A percentile compares a stretch with the other conserved stretches of the same genome.
Conservation (phyloP, 2,329 filamentous ascomycete species). For the Pyricularia sp. region DNA sequence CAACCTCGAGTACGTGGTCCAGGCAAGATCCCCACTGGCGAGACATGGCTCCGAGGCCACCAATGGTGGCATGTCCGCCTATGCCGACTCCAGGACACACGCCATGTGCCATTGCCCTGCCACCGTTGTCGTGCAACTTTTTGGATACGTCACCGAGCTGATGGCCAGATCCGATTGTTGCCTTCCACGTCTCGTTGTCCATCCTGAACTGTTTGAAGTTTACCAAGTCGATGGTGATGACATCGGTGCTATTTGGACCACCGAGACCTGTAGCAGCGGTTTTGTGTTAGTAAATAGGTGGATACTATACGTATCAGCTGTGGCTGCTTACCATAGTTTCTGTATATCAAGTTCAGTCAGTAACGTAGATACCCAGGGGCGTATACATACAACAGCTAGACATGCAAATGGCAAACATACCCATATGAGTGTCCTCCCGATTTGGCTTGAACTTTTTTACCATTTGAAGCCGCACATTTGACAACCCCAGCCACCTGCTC, state of each 20-base stretch:
- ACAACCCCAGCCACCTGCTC: conserved; percentile 48
- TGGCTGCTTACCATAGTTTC: conserved; percentile 19
- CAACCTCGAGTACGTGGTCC: conserved; percentile 44
- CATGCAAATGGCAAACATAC: conserved; percentile 21
- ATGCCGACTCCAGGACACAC: conserved; percentile 50
- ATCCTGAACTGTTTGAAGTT: conserved; percentile 44
- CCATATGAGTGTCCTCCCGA: conserved; percentile 58
- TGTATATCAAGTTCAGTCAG: conserved; percentile 8
- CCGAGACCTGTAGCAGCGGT: conserved; percentile 28
- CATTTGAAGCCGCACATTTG: conserved; percentile 41
- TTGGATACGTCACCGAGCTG: conserved; percentile 42
- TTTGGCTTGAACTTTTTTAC: conserved; percentile 48
- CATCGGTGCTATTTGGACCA: conserved; percentile 38
- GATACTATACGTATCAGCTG: too few relatives aligned
- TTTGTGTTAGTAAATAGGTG: neutral
- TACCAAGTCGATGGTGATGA: conserved; percentile 47
- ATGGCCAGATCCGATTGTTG: conserved; percentile 44
- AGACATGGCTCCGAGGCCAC: conserved; percentile 48
- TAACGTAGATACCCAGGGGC: neutral
- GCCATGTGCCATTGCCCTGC: conserved; percentile 50
- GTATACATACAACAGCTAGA: too few relatives aligned
- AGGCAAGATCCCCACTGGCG: conserved; percentile 49
- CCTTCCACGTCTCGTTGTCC: conserved; percentile 40
- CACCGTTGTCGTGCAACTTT: conserved; percentile 38
- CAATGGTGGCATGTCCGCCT: conserved; percentile 49